These are phyloP conservation scores for Glycyrrhiza uralensis DNA, from an alignment of 306 rosid species.

Conservation along the genomic window DNA sequence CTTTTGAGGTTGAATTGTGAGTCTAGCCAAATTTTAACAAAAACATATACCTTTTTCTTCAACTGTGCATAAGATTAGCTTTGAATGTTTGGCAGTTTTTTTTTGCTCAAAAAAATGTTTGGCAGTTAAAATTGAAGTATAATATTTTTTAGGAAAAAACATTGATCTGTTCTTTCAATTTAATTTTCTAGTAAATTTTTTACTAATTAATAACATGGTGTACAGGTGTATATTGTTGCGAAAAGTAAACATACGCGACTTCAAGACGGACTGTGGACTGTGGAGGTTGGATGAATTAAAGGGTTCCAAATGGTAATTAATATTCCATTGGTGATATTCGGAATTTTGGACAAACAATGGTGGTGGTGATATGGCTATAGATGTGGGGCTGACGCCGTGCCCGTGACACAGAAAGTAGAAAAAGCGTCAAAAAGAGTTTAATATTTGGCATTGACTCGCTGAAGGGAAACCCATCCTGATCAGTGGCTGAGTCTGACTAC, in stretches of 20 bases:
- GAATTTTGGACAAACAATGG: conserved; percentile 36
- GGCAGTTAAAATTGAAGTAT: too few species aligned
- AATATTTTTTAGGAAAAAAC: too few species aligned
- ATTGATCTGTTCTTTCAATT: not conserved
- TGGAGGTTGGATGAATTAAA: not conserved
- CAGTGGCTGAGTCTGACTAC: conserved; percentile 25
- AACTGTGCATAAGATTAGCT: too few species aligned
- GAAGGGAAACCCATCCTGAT: not conserved
- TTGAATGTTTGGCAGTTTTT: too few species aligned
- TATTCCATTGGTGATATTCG: conserved; percentile 28
- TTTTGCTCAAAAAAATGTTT: too few species aligned
- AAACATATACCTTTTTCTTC: too few species aligned
- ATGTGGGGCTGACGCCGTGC: not conserved
- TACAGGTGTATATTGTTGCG: not conserved
- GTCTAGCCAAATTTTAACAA: too few species aligned
- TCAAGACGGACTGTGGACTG: not conserved
- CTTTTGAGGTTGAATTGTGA: too few species aligned
- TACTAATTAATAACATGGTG: not conserved
- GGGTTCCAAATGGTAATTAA: conserved; percentile 18
- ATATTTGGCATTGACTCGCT: conserved; percentile 41
- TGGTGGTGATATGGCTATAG: conserved; percentile 15
- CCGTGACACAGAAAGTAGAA: conserved; percentile 4
- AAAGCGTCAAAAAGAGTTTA: conserved; percentile 32
- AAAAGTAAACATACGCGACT: conserved; percentile 20
- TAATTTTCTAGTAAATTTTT: not conserved